Evolutionary conservation across 1,284 basidiomycete genomes (phyloP).

Genomic region (Ceratobasidium theobromae): DNA sequence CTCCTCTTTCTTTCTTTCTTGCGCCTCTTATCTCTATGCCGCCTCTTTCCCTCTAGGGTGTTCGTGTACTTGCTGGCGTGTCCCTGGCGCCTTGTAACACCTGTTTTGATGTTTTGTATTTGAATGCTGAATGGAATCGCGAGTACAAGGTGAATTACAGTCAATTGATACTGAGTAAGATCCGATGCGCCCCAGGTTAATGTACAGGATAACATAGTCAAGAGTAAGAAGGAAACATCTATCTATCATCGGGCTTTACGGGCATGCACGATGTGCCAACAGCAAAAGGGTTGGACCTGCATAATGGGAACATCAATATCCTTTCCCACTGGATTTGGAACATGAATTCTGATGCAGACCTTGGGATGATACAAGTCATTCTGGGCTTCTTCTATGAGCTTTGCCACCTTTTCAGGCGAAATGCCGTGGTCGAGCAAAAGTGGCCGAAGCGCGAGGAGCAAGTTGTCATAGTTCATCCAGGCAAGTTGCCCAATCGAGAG

Average conservation of each 20-base stretch:
- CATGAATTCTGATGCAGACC: background rate
- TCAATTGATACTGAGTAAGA: conserved; percentile 15
- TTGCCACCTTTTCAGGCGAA: conserved; percentile 53
- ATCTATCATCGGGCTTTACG: conserved; percentile 43
- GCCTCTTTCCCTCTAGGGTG: background rate
- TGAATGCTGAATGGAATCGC: conserved; percentile 36
- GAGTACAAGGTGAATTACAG: conserved; percentile 35
- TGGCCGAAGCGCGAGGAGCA: conserved; percentile 60
- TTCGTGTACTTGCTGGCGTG: conserved; percentile 21
- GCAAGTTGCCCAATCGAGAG: conserved; percentile 65
- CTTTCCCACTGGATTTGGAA: background rate
- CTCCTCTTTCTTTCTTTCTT: background rate
- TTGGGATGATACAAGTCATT: conserved; percentile 61
- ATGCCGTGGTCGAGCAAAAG: conserved; percentile 57
- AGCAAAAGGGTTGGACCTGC: conserved; percentile 52
- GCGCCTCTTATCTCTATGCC: conserved; percentile 7
- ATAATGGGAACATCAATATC: background rate
- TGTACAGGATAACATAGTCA: conserved; percentile 28
- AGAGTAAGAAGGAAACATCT: conserved; percentile 11
- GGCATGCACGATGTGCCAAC: conserved; percentile 61
- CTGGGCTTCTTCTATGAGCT: conserved; percentile 60
- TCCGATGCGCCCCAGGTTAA: background rate
- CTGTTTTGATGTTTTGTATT: conserved; percentile 25
- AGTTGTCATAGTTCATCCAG: conserved; percentile 68
- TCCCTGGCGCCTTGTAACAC: conserved; percentile 6